Evolutionary conservation across 495 filamentous ascomycete genomes (phyloP).

Genomic region (Xylaria venustula): DNA sequence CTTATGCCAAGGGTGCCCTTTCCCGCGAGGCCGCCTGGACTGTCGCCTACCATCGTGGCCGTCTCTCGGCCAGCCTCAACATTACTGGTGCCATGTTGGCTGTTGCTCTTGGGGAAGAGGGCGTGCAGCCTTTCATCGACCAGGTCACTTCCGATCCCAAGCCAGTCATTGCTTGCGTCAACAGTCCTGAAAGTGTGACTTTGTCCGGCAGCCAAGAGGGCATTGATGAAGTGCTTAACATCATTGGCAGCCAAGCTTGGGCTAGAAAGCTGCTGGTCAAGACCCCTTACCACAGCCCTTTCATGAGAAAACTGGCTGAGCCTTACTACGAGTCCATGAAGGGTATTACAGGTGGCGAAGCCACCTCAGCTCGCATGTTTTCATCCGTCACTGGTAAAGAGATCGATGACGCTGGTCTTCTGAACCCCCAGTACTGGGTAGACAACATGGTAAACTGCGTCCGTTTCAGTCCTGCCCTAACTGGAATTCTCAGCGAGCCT

Average conservation of each 20-base stretch:
- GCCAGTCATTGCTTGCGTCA: conserved; percentile 45
- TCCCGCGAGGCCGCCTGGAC: conserved; percentile 48
- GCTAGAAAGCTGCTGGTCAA: conserved; percentile 36
- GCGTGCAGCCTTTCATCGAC: conserved; percentile 29
- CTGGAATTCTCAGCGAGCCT: conserved; percentile 15
- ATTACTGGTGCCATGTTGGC: conserved; percentile 44
- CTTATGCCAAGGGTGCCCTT: conserved; percentile 42
- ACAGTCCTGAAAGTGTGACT: conserved; percentile 47
- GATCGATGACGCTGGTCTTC: conserved; percentile 23
- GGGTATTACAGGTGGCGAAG: conserved; percentile 10
- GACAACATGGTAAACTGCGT: conserved; percentile 43
- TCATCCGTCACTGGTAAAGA: conserved; percentile 40
- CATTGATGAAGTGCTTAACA: conserved; percentile 32
- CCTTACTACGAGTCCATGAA: conserved; percentile 31
- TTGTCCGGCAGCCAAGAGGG: conserved; percentile 39
- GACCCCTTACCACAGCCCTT: conserved; percentile 45
- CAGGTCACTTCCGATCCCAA: conserved; percentile 20
- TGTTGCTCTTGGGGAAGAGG: conserved; percentile 30
- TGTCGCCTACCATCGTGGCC: conserved; percentile 44
- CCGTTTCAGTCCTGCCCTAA: conserved; percentile 35
- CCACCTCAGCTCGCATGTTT: conserved; percentile 31
- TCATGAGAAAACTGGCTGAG: conserved; percentile 41
- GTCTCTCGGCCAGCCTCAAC: conserved; percentile 20
- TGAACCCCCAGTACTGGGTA: conserved; percentile 40
- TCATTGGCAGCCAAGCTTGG: conserved; percentile 32